These are phyloP conservation scores for Aspergillus brasiliensis DNA, from an alignment of 2,329 filamentous ascomycete species.

Conservation along the genomic window DNA sequence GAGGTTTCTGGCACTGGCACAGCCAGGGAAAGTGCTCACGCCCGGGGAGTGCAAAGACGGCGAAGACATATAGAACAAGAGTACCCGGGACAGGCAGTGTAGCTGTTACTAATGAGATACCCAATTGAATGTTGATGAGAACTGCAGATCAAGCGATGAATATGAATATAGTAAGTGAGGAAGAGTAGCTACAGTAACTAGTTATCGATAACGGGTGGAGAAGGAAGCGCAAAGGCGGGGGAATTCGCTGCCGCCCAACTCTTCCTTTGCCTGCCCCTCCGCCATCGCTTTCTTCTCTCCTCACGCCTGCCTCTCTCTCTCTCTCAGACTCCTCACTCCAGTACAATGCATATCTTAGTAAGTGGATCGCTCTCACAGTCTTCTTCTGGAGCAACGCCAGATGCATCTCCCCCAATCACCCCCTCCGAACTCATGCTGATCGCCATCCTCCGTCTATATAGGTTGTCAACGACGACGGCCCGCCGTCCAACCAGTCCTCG, in stretches of 20 bases:
- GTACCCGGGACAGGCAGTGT: not conserved
- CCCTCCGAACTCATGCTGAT: slow-evolving; percentile 3
- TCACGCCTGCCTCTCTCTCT: slow-evolving; percentile 8
- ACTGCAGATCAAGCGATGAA: not conserved
- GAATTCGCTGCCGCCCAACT: slow-evolving; percentile 5
- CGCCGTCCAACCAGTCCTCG: slow-evolving; percentile 74
- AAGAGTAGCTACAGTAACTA: too few relatives aligned
- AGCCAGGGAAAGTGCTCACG: slow-evolving; percentile 44
- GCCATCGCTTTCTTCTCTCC: slow-evolving; percentile 18
- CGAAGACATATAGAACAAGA: slow-evolving; percentile 30
- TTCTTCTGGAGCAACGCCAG: too few relatives aligned
- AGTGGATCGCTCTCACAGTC: slow-evolving; percentile 21
- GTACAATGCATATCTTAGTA: slow-evolving; percentile 56
- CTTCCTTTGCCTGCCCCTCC: slow-evolving; percentile 15
- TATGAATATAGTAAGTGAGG: not conserved
- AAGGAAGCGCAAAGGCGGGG: slow-evolving; percentile 21
- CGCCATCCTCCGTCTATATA: slow-evolving; percentile 20
- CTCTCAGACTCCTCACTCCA: not conserved
- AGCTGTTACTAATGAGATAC: slow-evolving; percentile 2
- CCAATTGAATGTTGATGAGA: not conserved
- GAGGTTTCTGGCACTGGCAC: slow-evolving; percentile 58
- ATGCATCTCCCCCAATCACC: too few relatives aligned
- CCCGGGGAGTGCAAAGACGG: slow-evolving; percentile 35
- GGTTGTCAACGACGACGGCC: slow-evolving; percentile 74
- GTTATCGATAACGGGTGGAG: slow-evolving; percentile 26